Percentiles rank a stretch among this genome's conserved stretches.
These are phyloP conservation scores for Volvariella volvacea DNA, from an alignment of 1,284 basidiomycete genomes.

Conservation along the genomic window DNA sequence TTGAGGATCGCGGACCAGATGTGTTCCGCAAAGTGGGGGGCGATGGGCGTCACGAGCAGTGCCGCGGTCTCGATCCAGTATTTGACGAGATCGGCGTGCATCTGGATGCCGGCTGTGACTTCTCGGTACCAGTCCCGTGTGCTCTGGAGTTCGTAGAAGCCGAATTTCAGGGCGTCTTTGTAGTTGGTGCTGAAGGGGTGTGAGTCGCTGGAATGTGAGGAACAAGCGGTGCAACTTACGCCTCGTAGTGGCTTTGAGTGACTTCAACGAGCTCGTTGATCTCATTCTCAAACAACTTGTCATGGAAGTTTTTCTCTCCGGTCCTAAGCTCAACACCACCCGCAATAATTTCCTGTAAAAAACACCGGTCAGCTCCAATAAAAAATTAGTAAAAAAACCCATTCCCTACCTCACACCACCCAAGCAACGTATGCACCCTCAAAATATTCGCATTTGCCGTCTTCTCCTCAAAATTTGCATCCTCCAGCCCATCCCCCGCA, in stretches of 20 bases:
- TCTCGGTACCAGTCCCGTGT: slow-evolving; percentile 96
- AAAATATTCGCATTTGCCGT: slow-evolving; percentile 97
- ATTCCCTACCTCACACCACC: slow-evolving; percentile 88
- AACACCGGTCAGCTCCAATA: background rate
- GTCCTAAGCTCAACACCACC: slow-evolving; percentile 66
- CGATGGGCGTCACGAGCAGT: slow-evolving; percentile 82
- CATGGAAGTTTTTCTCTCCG: slow-evolving; percentile 63
- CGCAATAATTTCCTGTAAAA: slow-evolving; percentile 64
- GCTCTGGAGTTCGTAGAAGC: slow-evolving; percentile 94
- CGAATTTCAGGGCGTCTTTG: slow-evolving; percentile 93
- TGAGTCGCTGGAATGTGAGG: slow-evolving; percentile 1
- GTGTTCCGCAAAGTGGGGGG: slow-evolving; percentile 94
- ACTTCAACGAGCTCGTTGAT: slow-evolving; percentile 81
- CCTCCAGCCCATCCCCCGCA: slow-evolving; percentile 96
- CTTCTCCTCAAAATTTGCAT: slow-evolving; percentile 99
- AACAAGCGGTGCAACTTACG: slow-evolving; percentile 42
- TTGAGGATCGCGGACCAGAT: slow-evolving; percentile 79
- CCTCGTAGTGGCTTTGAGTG: slow-evolving; percentile 74
- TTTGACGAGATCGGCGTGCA: slow-evolving; percentile 78
- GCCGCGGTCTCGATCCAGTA: slow-evolving; percentile 83
- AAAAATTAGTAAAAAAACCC: slow-evolving; percentile 1
- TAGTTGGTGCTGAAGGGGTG: slow-evolving; percentile 70
- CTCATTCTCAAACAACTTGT: slow-evolving; percentile 89
- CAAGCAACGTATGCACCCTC: slow-evolving; percentile 85
- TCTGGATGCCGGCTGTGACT: slow-evolving; percentile 82